These are phyloP conservation scores for Chaetomiaceae sp. DNA, from an alignment of 2,329 filamentous ascomycete species.

Conservation along the genomic window DNA sequence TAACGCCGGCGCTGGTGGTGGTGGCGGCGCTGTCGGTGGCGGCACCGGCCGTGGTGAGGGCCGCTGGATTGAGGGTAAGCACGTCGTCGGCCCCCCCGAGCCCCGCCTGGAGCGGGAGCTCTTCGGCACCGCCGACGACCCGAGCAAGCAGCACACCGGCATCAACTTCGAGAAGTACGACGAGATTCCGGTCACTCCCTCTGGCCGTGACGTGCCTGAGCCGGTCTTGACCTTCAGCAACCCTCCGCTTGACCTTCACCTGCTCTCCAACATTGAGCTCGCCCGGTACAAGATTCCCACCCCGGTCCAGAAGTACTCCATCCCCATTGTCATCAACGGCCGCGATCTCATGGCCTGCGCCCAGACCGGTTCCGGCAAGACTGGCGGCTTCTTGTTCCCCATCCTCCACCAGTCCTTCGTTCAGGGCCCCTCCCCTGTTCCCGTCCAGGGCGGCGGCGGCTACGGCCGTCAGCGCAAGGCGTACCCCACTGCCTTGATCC, in stretches of 20 bases:
- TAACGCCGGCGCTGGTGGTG: constrained; percentile 38
- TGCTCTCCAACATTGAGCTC: constrained; percentile 87
- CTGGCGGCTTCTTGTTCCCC: constrained; percentile 98
- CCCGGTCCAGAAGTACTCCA: constrained; percentile 98
- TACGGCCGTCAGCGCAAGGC: constrained; percentile 96
- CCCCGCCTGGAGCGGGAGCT: constrained; percentile 89
- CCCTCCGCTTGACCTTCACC: constrained; percentile 90
- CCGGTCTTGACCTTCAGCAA: constrained; percentile 87
- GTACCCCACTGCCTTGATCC: constrained; percentile 90
- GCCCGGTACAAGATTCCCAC: constrained; percentile 94
- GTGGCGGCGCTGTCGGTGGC: constrained; percentile 48
- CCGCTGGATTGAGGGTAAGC: constrained; percentile 95
- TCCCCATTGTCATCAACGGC: constrained; percentile 96
- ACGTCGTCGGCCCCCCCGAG: constrained; percentile 85
- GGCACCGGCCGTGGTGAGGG: constrained; percentile 87
- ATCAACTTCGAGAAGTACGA: constrained; percentile 99
- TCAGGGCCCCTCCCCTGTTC: constrained; percentile 71
- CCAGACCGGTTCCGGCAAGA: constrained; percentile 99
- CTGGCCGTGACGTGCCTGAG: constrained; percentile 87
- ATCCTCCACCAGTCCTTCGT: constrained; percentile 97
- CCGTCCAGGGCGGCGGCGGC: constrained; percentile 61
- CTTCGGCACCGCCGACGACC: constrained; percentile 86
- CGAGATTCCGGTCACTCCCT: constrained; percentile 97
- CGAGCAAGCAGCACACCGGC: constrained; percentile 90
- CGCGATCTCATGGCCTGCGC: constrained; percentile 99